Conservation (phyloP, 1,284 basidiomycete genomes). For the Naganishia sp. region DNA sequence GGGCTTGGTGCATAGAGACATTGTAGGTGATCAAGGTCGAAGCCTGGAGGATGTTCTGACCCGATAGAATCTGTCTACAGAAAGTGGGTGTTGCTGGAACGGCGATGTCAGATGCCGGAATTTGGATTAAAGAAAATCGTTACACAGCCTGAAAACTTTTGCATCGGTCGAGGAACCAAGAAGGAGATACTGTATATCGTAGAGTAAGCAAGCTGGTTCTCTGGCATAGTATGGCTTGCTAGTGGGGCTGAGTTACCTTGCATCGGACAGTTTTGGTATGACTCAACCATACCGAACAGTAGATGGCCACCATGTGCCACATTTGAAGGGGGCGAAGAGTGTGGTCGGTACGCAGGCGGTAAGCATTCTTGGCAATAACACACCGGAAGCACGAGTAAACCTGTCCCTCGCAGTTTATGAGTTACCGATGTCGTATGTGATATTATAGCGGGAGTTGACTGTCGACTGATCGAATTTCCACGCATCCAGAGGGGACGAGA, state of each 20-base stretch:
- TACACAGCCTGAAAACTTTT: slow-evolving; percentile 29
- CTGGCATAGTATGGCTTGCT: not conserved
- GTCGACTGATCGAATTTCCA: not conserved
- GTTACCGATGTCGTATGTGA: slow-evolving; percentile 30
- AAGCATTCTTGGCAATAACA: not conserved
- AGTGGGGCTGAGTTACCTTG: too few relatives aligned
- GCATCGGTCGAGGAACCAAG: slow-evolving; percentile 20
- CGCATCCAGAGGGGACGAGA: slow-evolving; percentile 25
- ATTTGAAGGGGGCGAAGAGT: slow-evolving; percentile 7
- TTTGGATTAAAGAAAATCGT: too few relatives aligned
- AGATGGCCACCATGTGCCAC: slow-evolving; percentile 23
- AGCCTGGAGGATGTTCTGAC: not conserved
- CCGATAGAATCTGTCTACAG: not conserved
- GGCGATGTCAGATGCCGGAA: not conserved
- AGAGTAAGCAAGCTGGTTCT: slow-evolving; percentile 16
- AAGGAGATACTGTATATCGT: slow-evolving; percentile 27
- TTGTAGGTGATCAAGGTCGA: slow-evolving; percentile 20
- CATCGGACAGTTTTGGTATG: slow-evolving; percentile 26
- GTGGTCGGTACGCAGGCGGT: slow-evolving; percentile 33
- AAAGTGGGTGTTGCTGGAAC: slow-evolving; percentile 12
- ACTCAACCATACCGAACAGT: slow-evolving; percentile 19
- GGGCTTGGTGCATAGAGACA: slow-evolving; percentile 33
- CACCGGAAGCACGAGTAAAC: too few relatives aligned
- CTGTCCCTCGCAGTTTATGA: slow-evolving; percentile 28
- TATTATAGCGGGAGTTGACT: too few relatives aligned